Evolutionary conservation across 768 basidiomycete genomes (phyloP), one percentile per base, ranked within the genome.

Genomic region (Termitomyces sp.): DNA sequence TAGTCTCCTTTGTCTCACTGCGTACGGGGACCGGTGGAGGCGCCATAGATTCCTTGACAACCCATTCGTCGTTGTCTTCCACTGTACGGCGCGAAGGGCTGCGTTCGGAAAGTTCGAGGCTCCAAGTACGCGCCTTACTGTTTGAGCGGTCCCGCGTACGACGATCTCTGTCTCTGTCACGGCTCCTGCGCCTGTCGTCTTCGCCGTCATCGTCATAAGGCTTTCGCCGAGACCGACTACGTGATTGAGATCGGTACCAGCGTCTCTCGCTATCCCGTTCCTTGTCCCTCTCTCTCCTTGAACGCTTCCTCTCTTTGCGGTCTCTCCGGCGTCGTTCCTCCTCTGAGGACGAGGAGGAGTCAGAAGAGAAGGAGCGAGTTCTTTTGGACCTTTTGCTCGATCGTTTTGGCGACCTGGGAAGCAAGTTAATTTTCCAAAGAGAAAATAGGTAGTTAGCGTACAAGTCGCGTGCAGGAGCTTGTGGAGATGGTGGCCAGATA

Each of bases 401-500:
- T 57, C 77, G 81, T 58, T 76, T 79, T 0, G 79, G 81, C 23
- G 84, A 84, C 47, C 88, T 90, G 54, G n/a, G 44, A 23, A 35
- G 3, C 25, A 12, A 50, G 47, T 52, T 35, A 32, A 28, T 63
- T 14, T 43, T 14, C 2, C 27, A 5, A 53, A 45, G 50, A 32
- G 11, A 23, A 43, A n/a, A 34, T 12, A 19, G 39, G n/a, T 46
- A 19, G 39, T n/a, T 47, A 56, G 40, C 85, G 30, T 70, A 89
- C 83, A 82, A 60, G 45, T 71, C 69, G 37, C 89, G 81, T 37
- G 79, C 72, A 54, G 84, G 83, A 10, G 77, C 81, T 60, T 86
- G 87, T 0, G 92, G 92, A 3, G 92, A 94, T 3, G 83, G 70
- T 1, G 92, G 92, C 92, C 92, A 94, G n/a, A 91, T 76, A 61